A percentile compares a stretch with the other conserved stretches of the same genome.
Evolutionary conservation across 192 early-diverging fungal genomes (phyloP).

Genomic region (Lobulomyces angularis): DNA sequence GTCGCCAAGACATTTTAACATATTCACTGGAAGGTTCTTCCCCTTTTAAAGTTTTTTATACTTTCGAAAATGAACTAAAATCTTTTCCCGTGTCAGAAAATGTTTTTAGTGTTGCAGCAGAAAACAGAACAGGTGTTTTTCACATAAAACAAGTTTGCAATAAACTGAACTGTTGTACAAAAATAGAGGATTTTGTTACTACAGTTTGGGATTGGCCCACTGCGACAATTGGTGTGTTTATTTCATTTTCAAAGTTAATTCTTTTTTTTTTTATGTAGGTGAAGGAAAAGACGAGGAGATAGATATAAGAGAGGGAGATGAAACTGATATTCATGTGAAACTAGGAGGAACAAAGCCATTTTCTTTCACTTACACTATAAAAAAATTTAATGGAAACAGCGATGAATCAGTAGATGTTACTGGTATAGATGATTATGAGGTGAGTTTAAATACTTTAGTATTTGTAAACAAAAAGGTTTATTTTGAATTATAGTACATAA

Average conservation of each 20-base stretch:
- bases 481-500: constrained; percentile 23
- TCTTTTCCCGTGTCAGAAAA: too few relatives aligned
- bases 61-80: constrained; percentile 23
- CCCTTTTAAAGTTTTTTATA: constrained; percentile 49
- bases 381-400: constrained; percentile 10
- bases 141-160: constrained; percentile 47
- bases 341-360: constrained; percentile 56
- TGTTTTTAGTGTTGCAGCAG: constrained; percentile 49
- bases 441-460: constrained; percentile 9
- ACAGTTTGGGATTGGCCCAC: too few relatives aligned
- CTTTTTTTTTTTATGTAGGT: constrained; percentile 13
- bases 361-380: constrained; percentile 51
- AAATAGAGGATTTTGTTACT: constrained; percentile 24
- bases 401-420: constrained; percentile 43
- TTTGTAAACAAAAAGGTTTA: constrained; percentile 5
- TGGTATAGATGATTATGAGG: constrained; percentile 23
- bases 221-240: constrained; percentile 25
- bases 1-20: too few relatives aligned
- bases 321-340: constrained; percentile 40
- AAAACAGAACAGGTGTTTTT: constrained; percentile 41
- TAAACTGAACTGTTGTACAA: constrained; percentile 44
- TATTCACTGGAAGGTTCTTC: constrained; percentile 53
- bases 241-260: constrained; percentile 9
- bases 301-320: constrained; percentile 39
- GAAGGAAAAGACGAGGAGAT: too few relatives aligned